Evolutionary conservation across 495 filamentous ascomycete species (phyloP), one percentile per base, ranked within the genome.

Genomic region (Xylaria palmicola): DNA sequence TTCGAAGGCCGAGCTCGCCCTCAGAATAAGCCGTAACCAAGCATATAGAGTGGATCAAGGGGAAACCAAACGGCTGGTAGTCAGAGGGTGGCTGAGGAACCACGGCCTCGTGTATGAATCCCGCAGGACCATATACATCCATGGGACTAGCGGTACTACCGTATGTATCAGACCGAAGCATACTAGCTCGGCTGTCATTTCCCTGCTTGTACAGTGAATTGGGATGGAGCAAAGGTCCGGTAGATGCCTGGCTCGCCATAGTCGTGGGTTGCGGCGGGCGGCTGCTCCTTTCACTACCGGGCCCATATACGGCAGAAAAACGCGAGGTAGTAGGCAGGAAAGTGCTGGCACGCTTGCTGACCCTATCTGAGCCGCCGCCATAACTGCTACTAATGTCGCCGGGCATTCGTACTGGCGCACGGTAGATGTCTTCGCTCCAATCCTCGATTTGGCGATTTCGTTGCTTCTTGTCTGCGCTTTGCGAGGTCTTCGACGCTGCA

Each of bases 11-110:
- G 24, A 94, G 85, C 67, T 91, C 91, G 32, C 95, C 94, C 77
- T 99, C 95, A 0, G 95, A 99, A 71, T 99, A 99, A 60, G 92
- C 93, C 9, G 95, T 99, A 34, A 99, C 92, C 54, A 99, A 76
- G 74, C 93, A 97, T 62, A 99, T 90, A 1, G 90, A 79, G 73
- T 99, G 94, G 15, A 92, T 95, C 59, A 99, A 79, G 22, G 94
- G 95, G 73, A 89, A 99, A 0, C 95, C 95, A 69, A 93, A 97
- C 0, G 95, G 95, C 69, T 96, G 89, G 86, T 91, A 99, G 68
- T 98, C 95, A 20, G 92, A 86, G 5, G 95, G 95, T n/a, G 95
- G 95, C 69, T 99, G 95, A 12, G 95, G 93, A 17, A 99, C 93
- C 34, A 98, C 95, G 43, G 89, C 83, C 68, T 97, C 94, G 68